Evolutionary conservation across 805 yeast species (phyloP).

Genomic region (Lipomyces lipofer): DNA sequence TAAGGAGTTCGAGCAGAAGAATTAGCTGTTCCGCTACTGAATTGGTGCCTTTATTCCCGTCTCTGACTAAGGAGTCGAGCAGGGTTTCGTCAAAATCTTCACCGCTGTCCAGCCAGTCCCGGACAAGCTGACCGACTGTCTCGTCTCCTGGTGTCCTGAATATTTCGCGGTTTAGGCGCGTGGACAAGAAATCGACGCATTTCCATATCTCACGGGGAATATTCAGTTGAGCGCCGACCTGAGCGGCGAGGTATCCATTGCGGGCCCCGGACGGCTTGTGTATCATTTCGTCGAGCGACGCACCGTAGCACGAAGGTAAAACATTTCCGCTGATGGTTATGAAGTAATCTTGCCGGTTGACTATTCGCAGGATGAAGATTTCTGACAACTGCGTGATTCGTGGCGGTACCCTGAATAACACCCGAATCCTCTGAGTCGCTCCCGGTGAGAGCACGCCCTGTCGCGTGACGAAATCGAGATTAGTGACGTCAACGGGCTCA

Average conservation of each 20-base stretch:
- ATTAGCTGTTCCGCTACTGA: conserved; percentile 42
- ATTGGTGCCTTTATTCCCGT: conserved; percentile 44
- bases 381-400: conserved; percentile 24
- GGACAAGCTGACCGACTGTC: conserved; percentile 35
- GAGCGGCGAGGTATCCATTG: conserved; percentile 6
- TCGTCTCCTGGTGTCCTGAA: conserved; percentile 29
- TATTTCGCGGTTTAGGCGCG: conserved; percentile 31
- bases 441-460: conserved; percentile 33
- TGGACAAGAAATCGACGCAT: conserved; percentile 42
- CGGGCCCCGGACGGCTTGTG: conserved; percentile 20
- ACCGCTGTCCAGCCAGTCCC: conserved; percentile 42
- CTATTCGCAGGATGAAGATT: conserved; percentile 36
- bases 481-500: conserved; percentile 35
- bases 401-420: conserved; percentile 19
- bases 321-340: conserved; percentile 32
- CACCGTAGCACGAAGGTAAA: conserved; percentile 40
- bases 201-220: conserved; percentile 41
- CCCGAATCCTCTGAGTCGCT: conserved; percentile 30
- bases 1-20: conserved; percentile 40
- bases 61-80: conserved; percentile 28
- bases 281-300: conserved; percentile 33
- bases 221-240: conserved; percentile 22
- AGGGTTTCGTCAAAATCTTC: conserved; percentile 37
- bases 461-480: conserved; percentile 32
- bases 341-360: conserved; percentile 39